Base-by-base conservation (phyloP, 2,329 filamentous ascomycete genomes). In the Rhexocercosporidium sp. region DNA sequence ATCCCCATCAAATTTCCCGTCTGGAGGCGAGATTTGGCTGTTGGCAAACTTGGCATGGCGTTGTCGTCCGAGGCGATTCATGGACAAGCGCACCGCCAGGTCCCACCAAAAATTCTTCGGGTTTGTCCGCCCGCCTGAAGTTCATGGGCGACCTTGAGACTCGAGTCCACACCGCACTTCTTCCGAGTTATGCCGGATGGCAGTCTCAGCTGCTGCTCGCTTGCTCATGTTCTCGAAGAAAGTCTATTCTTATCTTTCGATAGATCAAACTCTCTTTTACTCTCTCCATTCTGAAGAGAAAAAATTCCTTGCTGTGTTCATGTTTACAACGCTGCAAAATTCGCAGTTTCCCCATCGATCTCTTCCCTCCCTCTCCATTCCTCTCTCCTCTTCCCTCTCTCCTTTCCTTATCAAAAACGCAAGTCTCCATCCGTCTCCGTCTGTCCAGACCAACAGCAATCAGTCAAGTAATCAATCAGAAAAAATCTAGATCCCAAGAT, bases 1-100 rank as follows among this genome's bases (percentile, higher is more conserved):
- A 59, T 59, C 62, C 62, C 29, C 53, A 53, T 59, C 62, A 59
- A 65, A 65, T 65, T 22, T 65, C 62, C 62, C 62, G 29, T 44
- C 47, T 6, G 31, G 34, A 51, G 53, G 37, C n/a, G 51, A 54
- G 44, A 57, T 57, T 64, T 64, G 62, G 31, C 53, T 34, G 27
- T 44, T 64, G 62, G 51, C 61, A 51, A 64, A 34, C 49, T 37
- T 37, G 53, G 29, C 53, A 22, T 56, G 16, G 53, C 18, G 29
- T 37, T 7, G 18, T 56, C 29, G 16, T 9, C 14, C 2, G 16
- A 31, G 9, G 47, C 47, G 49, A 53, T 31, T 53, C 27, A 53
- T 7, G 25, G 49, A 18, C 22, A 27, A 27, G 22, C 14, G 49
- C 25, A 18, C 25, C 9, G 25, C 14, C 27, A 53, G 27, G 49